phyloP scores from a whole-genome alignment of 495 filamentous ascomycete species.

The Xylaria grammica region DNA sequence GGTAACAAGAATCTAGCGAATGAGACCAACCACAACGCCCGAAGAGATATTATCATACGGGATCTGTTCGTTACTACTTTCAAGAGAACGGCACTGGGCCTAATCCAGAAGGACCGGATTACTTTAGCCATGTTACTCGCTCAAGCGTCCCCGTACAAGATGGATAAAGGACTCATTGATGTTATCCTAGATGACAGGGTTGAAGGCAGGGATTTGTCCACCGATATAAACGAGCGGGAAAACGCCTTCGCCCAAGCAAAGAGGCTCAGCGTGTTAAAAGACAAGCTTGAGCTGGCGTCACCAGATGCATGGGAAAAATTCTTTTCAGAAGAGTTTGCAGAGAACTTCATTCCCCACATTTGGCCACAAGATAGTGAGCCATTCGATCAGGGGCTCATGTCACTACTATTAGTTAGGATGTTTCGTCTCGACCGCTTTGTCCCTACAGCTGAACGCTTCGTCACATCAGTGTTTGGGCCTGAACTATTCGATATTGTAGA shows the following conservation, averaged over 20 bases:
- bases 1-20: slow-evolving; percentile 74
- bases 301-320: slow-evolving; percentile 77
- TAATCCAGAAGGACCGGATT: slow-evolving; percentile 92
- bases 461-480: slow-evolving; percentile 86
- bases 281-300: slow-evolving; percentile 66
- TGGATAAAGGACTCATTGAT: slow-evolving; percentile 89
- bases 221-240: slow-evolving; percentile 63
- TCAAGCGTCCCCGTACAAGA: slow-evolving; percentile 89
- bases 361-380: slow-evolving; percentile 70
- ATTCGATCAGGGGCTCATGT: slow-evolving; percentile 79
- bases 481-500: slow-evolving; percentile 79
- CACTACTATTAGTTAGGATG: slow-evolving; percentile 86
- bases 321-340: slow-evolving; percentile 82
- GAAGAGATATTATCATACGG: slow-evolving; percentile 84
- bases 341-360: slow-evolving; percentile 79
- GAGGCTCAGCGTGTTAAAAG: slow-evolving; percentile 75
- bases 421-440: slow-evolving; percentile 96
- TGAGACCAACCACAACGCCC: slow-evolving; percentile 74
- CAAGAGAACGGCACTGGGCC: slow-evolving; percentile 87
- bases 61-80: slow-evolving; percentile 91
- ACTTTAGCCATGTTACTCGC: slow-evolving; percentile 96
- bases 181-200: slow-evolving; percentile 79
- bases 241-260: slow-evolving; percentile 71
- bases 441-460: slow-evolving; percentile 86
- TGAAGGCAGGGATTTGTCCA: slow-evolving; percentile 79